Evolutionary conservation across 1,284 basidiomycete species (phyloP), one percentile per base, ranked within the genome.

Genomic region (Leccinum angustisporum): DNA sequence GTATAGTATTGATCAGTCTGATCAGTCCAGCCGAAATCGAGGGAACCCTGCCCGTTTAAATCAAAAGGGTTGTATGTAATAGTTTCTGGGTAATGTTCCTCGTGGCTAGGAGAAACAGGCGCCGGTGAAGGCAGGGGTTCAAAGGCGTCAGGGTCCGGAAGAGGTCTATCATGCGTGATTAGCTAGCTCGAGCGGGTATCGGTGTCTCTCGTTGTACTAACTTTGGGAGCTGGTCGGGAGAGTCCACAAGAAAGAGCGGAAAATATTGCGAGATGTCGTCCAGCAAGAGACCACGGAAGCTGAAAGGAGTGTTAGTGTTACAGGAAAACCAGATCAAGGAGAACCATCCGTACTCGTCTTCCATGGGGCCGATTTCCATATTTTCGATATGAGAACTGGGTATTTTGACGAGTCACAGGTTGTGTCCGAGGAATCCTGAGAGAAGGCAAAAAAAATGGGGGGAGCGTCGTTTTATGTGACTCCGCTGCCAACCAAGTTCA

Each of bases 111-210:
- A 13, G n/a, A 8, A n/a, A 1, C 7, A 5, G 10, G 1, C 2
- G 25, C 25, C 25, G 21, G 11, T 48, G 21, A 11, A 13, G n/a
- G 14, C 4, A 46, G 58, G 40, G 18, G 1, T 5, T 0, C 7
- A 2, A 2, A 13, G 4, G 7, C 16, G 50, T 16, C 50, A 16
- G 25, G 14, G 25, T 38, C 54, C 8, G 50, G 60, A 7, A 60
- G 63, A 5, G 25, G 11, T 14, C 67, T 72, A 21, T 25, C 27
- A 5, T n/a, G 5, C 1, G 4, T 3, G 1, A 27, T 68, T 0
- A 27, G 70, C 16, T 2, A 21, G 16, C 5, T 18, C 2, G 2
- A 51, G 11, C n/a, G 8, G 7, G 40, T 38, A 9, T 18, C 2
- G 25, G 50, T 14, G 27, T 5, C 13, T 27, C 18, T n/a, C 10